Base-by-base conservation (phyloP, 225 moss, liverwort and hornwort genomes). In the Pleurozium schreberi region DNA sequence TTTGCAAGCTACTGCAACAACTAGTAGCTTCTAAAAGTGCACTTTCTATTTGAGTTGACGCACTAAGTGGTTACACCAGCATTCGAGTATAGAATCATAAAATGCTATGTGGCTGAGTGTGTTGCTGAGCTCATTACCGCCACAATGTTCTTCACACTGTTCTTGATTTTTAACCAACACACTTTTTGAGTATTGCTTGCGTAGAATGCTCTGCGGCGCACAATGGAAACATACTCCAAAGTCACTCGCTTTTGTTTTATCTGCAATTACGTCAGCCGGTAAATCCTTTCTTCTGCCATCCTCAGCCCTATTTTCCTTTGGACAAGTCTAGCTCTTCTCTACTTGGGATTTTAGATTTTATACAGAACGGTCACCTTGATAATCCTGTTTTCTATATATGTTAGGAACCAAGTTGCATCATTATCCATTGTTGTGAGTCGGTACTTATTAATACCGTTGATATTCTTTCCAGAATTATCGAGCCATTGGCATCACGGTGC, bases 401-500 rank as follows among this genome's bases (percentile, higher is more conserved):
- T 71, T 19, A 25, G 63, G 61, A 68, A 34, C 36, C 30, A 59
- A 84, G 42, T 87, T 64, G 69, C 70, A 81, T 36, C 28, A 43
- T n/a, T 30, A 43, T 60, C 14, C 26, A 8, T 69, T 71, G 18
- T 64, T 87, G 21, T n/a, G 82, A 88, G 65, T 64, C 57, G 68
- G 62, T 59, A 42, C 88, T 91, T 74, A 91, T 59, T 19, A 30
- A 36, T 75, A 70, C 22, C 6, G 18, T 89, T 86, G 81, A 47
- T 75, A 52, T 42, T 86, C 62, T 78, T 36, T 91, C 31, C 92
- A 96, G 98, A 90, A 98, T 98, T 81, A 98, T 98, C 84, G 98
- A 98, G 93, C 98, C 98, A n/a, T 87, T 98, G 90, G 98, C 98
- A 88, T 98, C 98, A 71, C 94, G 98, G n/a, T 98, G 98, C 90